phyloP scores from a whole-genome alignment of 2,329 filamentous ascomycete genomes.

The Scopulariopsis brevicaulis region DNA sequence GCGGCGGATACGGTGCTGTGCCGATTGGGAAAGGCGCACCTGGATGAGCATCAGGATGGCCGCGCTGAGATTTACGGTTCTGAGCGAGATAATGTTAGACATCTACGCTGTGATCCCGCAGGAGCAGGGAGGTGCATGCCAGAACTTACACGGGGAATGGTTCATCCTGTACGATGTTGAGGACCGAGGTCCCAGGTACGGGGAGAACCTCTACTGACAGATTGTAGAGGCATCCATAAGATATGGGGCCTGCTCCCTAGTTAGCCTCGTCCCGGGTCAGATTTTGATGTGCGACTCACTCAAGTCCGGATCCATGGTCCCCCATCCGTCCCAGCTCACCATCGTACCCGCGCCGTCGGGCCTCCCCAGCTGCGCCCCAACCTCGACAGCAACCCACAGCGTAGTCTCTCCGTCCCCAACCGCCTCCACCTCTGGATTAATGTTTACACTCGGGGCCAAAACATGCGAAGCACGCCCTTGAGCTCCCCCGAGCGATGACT shows the following conservation, averaged over 20 bases:
- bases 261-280: not conserved
- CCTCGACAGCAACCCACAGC: constrained; percentile 38
- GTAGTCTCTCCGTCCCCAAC: constrained; percentile 19
- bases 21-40: constrained; percentile 13
- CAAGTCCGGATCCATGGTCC: not conserved
- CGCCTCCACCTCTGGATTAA: constrained; percentile 27
- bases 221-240: constrained; percentile 37
- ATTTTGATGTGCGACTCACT: not conserved
- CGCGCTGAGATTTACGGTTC: constrained; percentile 29
- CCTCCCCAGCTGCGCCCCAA: constrained; percentile 24
- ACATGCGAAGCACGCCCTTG: constrained; percentile 22
- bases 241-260: constrained; percentile 19
- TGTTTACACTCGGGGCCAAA: constrained; percentile 9
- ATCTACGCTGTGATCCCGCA: not conserved
- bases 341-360: not conserved
- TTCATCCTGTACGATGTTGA: constrained; percentile 34
- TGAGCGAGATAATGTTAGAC: constrained; percentile 10
- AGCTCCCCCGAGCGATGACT: not conserved
- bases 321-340: not conserved
- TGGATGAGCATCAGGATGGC: constrained; percentile 37
- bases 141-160: constrained; percentile 27
- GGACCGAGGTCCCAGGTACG: constrained; percentile 23
- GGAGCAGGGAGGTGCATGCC: not conserved
- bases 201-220: constrained; percentile 33
- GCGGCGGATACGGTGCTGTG: constrained; percentile 15